phyloP scores from a whole-genome alignment of 345 rosid species.

The Theobroma cacao region DNA sequence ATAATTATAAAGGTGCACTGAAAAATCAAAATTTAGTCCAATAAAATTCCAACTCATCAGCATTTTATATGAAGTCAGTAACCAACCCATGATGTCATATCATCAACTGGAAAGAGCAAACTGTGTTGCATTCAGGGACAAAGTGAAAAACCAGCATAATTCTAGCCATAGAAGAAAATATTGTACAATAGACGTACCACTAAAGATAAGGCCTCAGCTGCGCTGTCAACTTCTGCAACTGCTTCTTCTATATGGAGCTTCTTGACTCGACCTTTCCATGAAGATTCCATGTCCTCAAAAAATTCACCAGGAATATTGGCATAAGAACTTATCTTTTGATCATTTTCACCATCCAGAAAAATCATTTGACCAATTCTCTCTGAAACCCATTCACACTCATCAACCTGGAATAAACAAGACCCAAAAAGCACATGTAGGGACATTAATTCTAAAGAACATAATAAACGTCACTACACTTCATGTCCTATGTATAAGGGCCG shows the following conservation, averaged over 20 bases:
- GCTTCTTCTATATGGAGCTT: conserved; percentile 71
- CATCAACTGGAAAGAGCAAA: not conserved
- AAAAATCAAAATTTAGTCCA: not conserved
- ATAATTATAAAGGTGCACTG: not conserved
- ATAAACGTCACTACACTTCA: not conserved
- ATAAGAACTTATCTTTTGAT: conserved; percentile 42
- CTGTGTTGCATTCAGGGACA: not conserved
- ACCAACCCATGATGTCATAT: not conserved
- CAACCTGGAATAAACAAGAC: conserved; percentile 44
- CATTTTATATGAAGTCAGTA: not conserved
- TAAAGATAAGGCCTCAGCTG: conserved; percentile 66
- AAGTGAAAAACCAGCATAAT: not conserved
- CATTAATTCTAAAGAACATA: not conserved
- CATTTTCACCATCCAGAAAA: conserved; percentile 63
- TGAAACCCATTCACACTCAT: conserved; percentile 73
- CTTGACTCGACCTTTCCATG: conserved; percentile 87
- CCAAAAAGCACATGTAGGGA: not conserved
- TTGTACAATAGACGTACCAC: conserved; percentile 48
- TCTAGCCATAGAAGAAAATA: conserved; percentile 2
- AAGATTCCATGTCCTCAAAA: conserved; percentile 85
- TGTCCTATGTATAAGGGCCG: not conserved
- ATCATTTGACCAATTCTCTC: conserved; percentile 68
- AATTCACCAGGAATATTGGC: conserved; percentile 65
- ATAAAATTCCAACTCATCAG: not conserved
- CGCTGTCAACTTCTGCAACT: conserved; percentile 55